Evolutionary conservation across 768 basidiomycete genomes (phyloP).

Genomic region (Leccinum boreale): DNA sequence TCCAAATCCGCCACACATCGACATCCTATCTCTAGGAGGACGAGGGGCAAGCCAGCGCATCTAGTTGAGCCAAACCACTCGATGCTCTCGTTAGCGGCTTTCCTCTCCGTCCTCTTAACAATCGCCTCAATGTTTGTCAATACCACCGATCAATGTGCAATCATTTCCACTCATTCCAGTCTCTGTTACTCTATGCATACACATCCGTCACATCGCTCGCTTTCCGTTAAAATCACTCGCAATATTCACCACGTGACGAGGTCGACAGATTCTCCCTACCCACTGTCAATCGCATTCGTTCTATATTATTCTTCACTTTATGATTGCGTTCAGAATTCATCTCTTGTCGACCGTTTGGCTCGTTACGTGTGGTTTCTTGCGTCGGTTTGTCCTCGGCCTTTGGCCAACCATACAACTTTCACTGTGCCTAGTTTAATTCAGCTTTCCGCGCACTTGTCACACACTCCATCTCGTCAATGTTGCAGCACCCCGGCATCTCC

Average conservation of each 20-base stretch:
- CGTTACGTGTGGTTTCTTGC: constrained; percentile 35
- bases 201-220: constrained; percentile 49
- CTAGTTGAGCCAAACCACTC: constrained; percentile 20
- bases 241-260: constrained; percentile 48
- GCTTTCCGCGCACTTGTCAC: constrained; percentile 28
- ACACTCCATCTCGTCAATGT: constrained; percentile 39
- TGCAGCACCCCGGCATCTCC: constrained; percentile 42
- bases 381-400: constrained; percentile 24
- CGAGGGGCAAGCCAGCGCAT: constrained; percentile 12
- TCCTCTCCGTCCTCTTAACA: constrained; percentile 13
- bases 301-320: constrained; percentile 86
- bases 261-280: constrained; percentile 50
- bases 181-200: constrained; percentile 56
- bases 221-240: constrained; percentile 38
- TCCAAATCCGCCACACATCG: constrained; percentile 46
- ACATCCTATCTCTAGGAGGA: constrained; percentile 41
- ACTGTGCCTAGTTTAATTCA: constrained; percentile 34
- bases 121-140: constrained; percentile 14
- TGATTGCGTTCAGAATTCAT: constrained; percentile 43
- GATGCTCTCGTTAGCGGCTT: constrained; percentile 13
- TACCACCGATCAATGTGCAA: constrained; percentile 29
- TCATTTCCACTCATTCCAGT: constrained; percentile 41
- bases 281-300: constrained; percentile 51
- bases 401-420: constrained; percentile 26
- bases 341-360: constrained; percentile 36